Evolutionary conservation across 768 basidiomycete species (phyloP).

Genomic region (Phylloporus scabripes): DNA sequence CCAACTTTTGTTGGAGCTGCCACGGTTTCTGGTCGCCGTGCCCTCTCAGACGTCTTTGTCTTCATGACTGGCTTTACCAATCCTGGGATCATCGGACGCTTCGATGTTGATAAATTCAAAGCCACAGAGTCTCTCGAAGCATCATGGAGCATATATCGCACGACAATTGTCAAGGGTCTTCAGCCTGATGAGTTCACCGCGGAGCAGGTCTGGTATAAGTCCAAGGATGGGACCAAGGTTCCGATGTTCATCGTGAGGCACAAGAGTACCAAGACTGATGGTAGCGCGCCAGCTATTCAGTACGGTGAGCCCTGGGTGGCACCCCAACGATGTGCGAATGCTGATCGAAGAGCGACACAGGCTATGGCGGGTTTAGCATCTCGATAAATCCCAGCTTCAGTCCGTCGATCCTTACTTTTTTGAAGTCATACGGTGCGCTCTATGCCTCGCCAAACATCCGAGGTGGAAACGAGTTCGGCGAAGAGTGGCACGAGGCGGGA

Average conservation of each 20-base stretch:
- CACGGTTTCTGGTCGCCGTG: conserved; percentile 44
- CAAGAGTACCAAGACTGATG: conserved; percentile 62
- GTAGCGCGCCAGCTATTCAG: conserved; percentile 70
- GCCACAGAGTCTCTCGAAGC: conserved; percentile 33
- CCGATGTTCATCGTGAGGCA: conserved; percentile 86
- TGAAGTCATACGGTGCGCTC: conserved; percentile 64
- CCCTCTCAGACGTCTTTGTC: conserved; percentile 58
- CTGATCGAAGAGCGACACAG: conserved; percentile 27
- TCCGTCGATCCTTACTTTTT: conserved; percentile 63
- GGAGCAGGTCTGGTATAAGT: conserved; percentile 73
- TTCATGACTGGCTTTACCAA: conserved; percentile 64
- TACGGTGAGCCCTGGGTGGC: conserved; percentile 46
- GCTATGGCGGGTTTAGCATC: conserved; percentile 79
- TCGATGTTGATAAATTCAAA: conserved; percentile 44
- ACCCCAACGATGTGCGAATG: neutral
- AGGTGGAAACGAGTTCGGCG: conserved; percentile 75
- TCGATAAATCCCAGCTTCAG: conserved; percentile 71
- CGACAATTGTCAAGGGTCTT: conserved; percentile 55
- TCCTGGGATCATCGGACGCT: conserved; percentile 60
- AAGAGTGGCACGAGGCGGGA: conserved; percentile 78
- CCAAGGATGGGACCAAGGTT: conserved; percentile 73
- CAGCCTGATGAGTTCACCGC: conserved; percentile 63
- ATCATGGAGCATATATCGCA: conserved; percentile 54
- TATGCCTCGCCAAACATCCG: conserved; percentile 57
- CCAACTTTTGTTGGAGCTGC: conserved; percentile 65